Conservation (phyloP, 2,329 filamentous ascomycete genomes). For the Geosmithia flava region DNA sequence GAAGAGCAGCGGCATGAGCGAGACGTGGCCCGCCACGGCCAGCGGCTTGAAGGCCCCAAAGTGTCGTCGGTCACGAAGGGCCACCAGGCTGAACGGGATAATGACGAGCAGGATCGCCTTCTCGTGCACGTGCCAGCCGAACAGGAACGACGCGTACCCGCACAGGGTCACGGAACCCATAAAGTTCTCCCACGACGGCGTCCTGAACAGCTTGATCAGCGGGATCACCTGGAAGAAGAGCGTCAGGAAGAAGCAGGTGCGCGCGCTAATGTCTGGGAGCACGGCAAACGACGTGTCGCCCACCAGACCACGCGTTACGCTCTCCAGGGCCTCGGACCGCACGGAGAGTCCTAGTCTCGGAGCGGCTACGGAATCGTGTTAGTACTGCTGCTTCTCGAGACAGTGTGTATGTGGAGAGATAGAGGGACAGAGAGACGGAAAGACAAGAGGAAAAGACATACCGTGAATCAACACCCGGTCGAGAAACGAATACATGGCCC, state of each 20-base stretch:
- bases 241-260: conserved; percentile 71
- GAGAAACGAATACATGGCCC: conserved; percentile 90
- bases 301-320: conserved; percentile 84
- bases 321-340: conserved; percentile 64
- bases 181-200: conserved; percentile 81
- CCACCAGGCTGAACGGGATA: conserved; percentile 87
- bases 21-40: conserved; percentile 88
- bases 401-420: not conserved
- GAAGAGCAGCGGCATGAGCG: conserved; percentile 86
- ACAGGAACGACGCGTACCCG: conserved; percentile 91
- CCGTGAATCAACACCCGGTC: conserved; percentile 74
- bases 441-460: conserved; percentile 29
- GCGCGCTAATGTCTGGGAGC: conserved; percentile 72
- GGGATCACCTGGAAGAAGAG: conserved; percentile 70
- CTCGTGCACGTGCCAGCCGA: conserved; percentile 97
- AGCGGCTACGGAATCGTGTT: conserved; percentile 60
- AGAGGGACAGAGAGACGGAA: not conserved
- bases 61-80: conserved; percentile 79
- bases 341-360: conserved; percentile 67
- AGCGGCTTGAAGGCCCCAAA: conserved; percentile 85
- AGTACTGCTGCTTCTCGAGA: no score
- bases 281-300: conserved; percentile 92
- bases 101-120: conserved; percentile 93
- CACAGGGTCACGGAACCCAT: conserved; percentile 83
- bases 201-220: conserved; percentile 64